These are phyloP conservation scores for Pyrenula aspistea DNA, from an alignment of 495 filamentous ascomycete genomes.

Conservation along the genomic window DNA sequence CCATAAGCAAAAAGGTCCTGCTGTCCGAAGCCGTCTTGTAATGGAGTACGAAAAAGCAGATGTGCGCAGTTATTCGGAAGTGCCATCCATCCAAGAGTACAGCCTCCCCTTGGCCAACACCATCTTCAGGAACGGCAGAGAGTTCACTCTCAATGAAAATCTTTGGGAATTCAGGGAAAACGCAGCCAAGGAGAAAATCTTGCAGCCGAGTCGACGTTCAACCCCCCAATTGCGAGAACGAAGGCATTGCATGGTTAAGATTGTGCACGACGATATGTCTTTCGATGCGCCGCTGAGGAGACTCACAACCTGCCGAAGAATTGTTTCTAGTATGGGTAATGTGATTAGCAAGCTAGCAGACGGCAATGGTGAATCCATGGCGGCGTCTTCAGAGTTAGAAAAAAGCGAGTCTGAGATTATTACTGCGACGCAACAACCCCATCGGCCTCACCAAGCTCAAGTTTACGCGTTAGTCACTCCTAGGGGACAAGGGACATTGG, in stretches of 20 bases:
- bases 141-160: conserved; percentile 46
- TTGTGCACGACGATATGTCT: conserved; percentile 9
- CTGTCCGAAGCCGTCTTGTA: too few relatives aligned
- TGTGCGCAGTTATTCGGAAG: too few relatives aligned
- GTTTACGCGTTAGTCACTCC: neutral
- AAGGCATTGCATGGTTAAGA: conserved; percentile 1
- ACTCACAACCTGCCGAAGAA: conserved; percentile 49
- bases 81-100: neutral
- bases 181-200: neutral
- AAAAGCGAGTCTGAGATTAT: conserved; percentile 48
- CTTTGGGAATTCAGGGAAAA: conserved; percentile 32
- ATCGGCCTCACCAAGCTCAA: neutral
- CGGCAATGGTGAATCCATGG: conserved; percentile 30
- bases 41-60: neutral
- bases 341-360: conserved; percentile 58
- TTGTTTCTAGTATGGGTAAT: conserved; percentile 66
- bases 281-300: conserved; percentile 44
- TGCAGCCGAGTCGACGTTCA: conserved; percentile 17
- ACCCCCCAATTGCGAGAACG: conserved; percentile 9
- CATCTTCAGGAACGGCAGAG: conserved; percentile 56
- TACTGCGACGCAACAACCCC: conserved; percentile 15
- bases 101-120: conserved; percentile 44
- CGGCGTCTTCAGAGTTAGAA: conserved; percentile 72
- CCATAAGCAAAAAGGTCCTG: too few relatives aligned
- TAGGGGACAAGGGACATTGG: conserved; percentile 8